phyloP scores from a whole-genome alignment of 768 basidiomycete species.

The Termitomyces sp. region DNA sequence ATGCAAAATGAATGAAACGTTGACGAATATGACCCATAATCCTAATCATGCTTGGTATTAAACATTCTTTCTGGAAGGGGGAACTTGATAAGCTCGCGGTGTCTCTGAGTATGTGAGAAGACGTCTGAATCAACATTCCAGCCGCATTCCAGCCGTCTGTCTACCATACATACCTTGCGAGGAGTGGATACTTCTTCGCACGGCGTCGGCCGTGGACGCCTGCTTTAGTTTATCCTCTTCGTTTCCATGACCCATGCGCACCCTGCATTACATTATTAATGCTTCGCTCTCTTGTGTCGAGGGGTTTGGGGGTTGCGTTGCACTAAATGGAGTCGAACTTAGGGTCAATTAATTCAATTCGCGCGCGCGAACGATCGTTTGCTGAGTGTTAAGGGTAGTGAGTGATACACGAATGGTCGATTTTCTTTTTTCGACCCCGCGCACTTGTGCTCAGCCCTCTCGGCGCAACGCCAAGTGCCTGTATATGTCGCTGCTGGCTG shows the following conservation, averaged over 20 bases:
- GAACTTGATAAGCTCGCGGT: background rate
- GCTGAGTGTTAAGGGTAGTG: too few relatives aligned
- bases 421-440: too few relatives aligned
- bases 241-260: background rate
- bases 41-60: too few relatives aligned
- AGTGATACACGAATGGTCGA: too few relatives aligned
- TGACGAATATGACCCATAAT: background rate
- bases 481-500: too few relatives aligned
- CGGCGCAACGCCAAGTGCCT: too few relatives aligned
- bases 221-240: background rate
- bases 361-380: background rate
- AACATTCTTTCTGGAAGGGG: background rate
- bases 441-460: too few relatives aligned
- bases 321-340: too few relatives aligned
- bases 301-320: too few relatives aligned
- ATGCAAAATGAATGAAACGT: constrained; percentile 2
- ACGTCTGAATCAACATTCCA: background rate
- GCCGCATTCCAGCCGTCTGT: background rate
- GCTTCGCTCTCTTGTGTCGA: background rate
- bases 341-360: background rate
- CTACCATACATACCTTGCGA: too few relatives aligned
- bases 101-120: background rate
- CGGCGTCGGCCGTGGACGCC: background rate
- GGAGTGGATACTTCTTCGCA: background rate
- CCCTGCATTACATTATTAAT: background rate